phyloP scores from a whole-genome alignment of 1,284 basidiomycete genomes.

The Ganoderma meredithae region DNA sequence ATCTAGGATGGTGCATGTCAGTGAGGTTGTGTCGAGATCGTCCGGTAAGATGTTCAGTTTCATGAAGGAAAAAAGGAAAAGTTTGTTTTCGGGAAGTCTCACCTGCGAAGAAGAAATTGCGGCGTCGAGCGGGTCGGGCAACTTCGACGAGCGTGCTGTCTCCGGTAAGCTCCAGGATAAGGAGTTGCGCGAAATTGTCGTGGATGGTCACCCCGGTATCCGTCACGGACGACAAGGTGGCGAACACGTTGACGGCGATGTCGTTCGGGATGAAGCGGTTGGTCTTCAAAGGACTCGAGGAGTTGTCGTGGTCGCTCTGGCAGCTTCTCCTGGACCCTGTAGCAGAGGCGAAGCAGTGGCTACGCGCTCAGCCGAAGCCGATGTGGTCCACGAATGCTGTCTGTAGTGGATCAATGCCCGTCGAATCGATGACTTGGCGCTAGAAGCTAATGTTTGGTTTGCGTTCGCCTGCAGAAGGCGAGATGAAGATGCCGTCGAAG shows the following conservation, averaged over 20 bases:
- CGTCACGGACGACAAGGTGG: constrained; percentile 65
- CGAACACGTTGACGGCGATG: constrained; percentile 62
- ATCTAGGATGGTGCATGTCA: constrained; percentile 12
- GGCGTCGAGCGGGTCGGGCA: constrained; percentile 57
- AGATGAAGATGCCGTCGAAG: constrained; percentile 57
- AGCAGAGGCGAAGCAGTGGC: constrained; percentile 47
- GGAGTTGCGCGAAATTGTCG: constrained; percentile 63
- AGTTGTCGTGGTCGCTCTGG: constrained; percentile 50
- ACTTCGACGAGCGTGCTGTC: constrained; percentile 46
- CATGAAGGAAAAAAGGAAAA: background rate
- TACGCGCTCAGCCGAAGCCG: constrained; percentile 49
- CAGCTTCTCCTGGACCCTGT: constrained; percentile 55
- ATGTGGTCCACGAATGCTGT: constrained; percentile 61
- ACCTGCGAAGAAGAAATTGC: constrained; percentile 44
- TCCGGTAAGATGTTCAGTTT: constrained; percentile 19
- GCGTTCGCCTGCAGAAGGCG: constrained; percentile 53
- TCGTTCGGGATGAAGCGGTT: constrained; percentile 62
- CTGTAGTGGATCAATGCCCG: constrained; percentile 48
- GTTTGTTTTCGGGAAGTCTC: background rate
- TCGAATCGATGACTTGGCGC: constrained; percentile 52
- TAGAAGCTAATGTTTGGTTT: constrained; percentile 64
- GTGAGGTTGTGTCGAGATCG: constrained; percentile 49
- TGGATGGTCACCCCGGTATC: constrained; percentile 47
- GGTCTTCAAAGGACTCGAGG: constrained; percentile 50
- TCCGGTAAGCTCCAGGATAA: constrained; percentile 59